Conservation (phyloP, 208 protist genomes). For the Trypanosoma melophagium region DNA sequence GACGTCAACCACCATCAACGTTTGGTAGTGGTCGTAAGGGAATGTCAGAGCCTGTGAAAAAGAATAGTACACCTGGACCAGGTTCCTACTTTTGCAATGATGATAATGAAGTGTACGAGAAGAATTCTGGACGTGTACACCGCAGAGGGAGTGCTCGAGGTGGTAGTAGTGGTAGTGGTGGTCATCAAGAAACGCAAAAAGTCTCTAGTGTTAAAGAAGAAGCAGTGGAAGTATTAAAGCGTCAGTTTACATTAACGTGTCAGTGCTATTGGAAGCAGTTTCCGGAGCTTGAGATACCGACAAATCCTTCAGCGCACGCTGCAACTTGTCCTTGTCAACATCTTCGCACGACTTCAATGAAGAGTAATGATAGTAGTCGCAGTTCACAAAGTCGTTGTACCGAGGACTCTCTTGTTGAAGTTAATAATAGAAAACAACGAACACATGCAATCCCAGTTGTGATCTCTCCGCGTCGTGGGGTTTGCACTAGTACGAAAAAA, state of each 20-base stretch:
- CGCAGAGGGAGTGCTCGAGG: background rate
- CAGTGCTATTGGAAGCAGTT: slow-evolving; percentile 36
- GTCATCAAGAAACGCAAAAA: background rate
- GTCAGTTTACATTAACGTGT: slow-evolving; percentile 25
- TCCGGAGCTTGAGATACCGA: slow-evolving; percentile 51
- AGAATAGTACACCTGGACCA: slow-evolving; percentile 22
- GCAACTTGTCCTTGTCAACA: slow-evolving; percentile 51
- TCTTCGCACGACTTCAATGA: slow-evolving; percentile 26
- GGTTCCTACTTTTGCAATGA: slow-evolving; percentile 26
- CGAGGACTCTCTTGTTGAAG: too few species aligned
- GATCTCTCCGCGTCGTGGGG: slow-evolving; percentile 1
- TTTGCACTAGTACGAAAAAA: background rate
- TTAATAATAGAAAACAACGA: background rate
- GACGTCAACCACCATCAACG: slow-evolving; percentile 17
- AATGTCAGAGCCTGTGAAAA: slow-evolving; percentile 27
- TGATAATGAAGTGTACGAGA: background rate
- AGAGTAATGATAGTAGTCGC: background rate
- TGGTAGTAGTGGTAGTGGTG: background rate
- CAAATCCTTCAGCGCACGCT: slow-evolving; percentile 70
- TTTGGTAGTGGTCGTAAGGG: slow-evolving; percentile 32
- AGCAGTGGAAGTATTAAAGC: slow-evolving; percentile 1
- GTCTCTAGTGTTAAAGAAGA: background rate
- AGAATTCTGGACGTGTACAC: background rate
- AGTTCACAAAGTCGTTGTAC: background rate
- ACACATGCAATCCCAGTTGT: background rate